Conservation (phyloP, 2,329 filamentous ascomycete species). For the Claviceps spartinae region DNA sequence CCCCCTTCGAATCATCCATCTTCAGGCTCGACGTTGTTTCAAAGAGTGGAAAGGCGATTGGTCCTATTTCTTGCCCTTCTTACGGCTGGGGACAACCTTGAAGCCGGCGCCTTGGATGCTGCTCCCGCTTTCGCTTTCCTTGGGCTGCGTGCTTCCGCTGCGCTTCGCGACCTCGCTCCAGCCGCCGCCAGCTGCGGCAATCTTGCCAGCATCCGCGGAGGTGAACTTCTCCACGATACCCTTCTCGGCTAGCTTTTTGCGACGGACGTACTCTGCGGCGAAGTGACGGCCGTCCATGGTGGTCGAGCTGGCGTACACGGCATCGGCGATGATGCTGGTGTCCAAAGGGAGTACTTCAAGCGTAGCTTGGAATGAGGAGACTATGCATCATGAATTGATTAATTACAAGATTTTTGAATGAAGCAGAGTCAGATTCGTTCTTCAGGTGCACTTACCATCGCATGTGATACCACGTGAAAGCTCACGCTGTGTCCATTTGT, state of each 20-base stretch:
- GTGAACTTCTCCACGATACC: constrained; percentile 69
- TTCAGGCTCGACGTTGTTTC: constrained; percentile 6
- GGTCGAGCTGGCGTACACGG: constrained; percentile 72
- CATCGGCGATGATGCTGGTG: constrained; percentile 71
- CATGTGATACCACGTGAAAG: constrained; percentile 53
- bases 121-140: constrained; percentile 27
- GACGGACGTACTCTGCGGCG: constrained; percentile 84
- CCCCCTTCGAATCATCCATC: too few relatives aligned
- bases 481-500: constrained; percentile 78
- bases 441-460: constrained; percentile 33
- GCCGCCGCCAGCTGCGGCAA: constrained; percentile 44
- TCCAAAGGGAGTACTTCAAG: constrained; percentile 67
- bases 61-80: constrained; percentile 69
- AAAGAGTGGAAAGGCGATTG: constrained; percentile 6
- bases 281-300: constrained; percentile 91
- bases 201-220: constrained; percentile 34
- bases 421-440: constrained; percentile 17
- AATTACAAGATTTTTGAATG: neutral
- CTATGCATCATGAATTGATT: constrained; percentile 28
- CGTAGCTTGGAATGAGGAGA: constrained; percentile 66
- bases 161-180: constrained; percentile 99
- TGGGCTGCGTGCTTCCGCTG: constrained; percentile 34
- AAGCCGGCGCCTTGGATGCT: constrained; percentile 48
- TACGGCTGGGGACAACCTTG: constrained; percentile 82
- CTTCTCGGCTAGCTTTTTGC: constrained; percentile 86